Evolutionary conservation across 1,139 yeast genomes (phyloP).

Genomic region (Groenewaldozyma auringiensis): DNA sequence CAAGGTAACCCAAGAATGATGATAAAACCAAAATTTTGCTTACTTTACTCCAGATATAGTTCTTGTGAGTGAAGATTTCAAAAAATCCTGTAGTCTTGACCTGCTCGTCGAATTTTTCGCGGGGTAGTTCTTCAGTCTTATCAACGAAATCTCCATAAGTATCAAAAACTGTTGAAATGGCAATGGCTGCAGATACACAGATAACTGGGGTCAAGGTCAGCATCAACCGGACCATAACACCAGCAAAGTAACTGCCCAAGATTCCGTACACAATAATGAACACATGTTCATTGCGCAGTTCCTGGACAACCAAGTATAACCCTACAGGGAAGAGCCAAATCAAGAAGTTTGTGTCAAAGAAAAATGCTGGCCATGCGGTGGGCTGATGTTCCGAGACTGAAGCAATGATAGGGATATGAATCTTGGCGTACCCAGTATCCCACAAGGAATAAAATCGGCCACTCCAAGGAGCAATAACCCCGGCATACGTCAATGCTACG

Average conservation of each 20-base stretch:
- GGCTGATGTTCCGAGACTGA: constrained; percentile 99
- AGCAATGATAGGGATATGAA: constrained; percentile 97
- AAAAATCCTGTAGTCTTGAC: background rate
- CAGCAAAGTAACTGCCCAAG: constrained; percentile 93
- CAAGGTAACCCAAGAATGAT: constrained; percentile 69
- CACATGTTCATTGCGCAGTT: constrained; percentile 84
- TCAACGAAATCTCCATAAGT: constrained; percentile 57
- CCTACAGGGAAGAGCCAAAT: constrained; percentile 99
- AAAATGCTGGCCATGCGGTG: constrained; percentile 98
- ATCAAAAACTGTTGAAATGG: constrained; percentile 77
- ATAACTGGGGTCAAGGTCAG: constrained; percentile 92
- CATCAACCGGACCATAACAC: constrained; percentile 98
- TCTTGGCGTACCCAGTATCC: constrained; percentile 97
- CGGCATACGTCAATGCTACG: constrained; percentile 74
- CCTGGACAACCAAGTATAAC: constrained; percentile 81
- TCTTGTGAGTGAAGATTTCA: constrained; percentile 8
- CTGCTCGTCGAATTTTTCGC: constrained; percentile 13
- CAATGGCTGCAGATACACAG: constrained; percentile 85
- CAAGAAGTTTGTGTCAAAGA: constrained; percentile 85
- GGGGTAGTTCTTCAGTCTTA: constrained; percentile 7
- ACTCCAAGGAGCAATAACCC: constrained; percentile 98
- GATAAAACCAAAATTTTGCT: constrained; percentile 58
- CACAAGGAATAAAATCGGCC: constrained; percentile 97
- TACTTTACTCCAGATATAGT: constrained; percentile 10
- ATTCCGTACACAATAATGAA: constrained; percentile 87